Conservation (phyloP, 768 basidiomycete genomes). For the Psilocybe cubensis region DNA sequence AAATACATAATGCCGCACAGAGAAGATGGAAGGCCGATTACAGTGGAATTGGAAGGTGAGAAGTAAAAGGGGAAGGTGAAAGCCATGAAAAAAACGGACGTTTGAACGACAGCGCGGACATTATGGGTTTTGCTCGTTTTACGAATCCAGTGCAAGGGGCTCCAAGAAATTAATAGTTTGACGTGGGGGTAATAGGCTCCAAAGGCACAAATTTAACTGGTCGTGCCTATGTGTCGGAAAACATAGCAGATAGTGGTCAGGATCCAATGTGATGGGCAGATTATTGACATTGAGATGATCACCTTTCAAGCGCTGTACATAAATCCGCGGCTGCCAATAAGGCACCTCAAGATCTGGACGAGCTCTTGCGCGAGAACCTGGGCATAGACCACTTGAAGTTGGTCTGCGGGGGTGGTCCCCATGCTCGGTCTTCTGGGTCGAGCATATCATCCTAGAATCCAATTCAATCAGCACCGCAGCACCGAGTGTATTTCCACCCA, state of each 20-base stretch:
- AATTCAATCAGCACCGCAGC: slow-evolving; percentile 8
- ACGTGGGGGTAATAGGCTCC: background rate
- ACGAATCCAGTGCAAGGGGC: background rate
- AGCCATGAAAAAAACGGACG: background rate
- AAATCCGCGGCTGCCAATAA: background rate
- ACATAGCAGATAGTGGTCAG: background rate
- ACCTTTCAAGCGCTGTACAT: background rate
- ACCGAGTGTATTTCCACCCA: slow-evolving; percentile 5
- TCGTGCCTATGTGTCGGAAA: background rate
- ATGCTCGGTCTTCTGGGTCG: slow-evolving; percentile 43
- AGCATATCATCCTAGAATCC: slow-evolving; percentile 31
- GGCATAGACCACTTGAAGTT: slow-evolving; percentile 22
- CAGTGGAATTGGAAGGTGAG: background rate
- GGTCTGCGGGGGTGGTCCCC: slow-evolving; percentile 33
- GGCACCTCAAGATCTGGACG: slow-evolving; percentile 11
- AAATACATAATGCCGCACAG: background rate
- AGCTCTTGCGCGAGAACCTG: slow-evolving; percentile 24
- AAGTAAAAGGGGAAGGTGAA: background rate
- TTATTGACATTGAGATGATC: background rate
- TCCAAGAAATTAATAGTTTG: background rate
- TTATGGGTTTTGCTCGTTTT: background rate
- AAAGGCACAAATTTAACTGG: background rate
- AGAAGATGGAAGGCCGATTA: background rate
- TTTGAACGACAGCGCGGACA: background rate
- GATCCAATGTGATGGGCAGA: background rate